phyloP scores from a whole-genome alignment of 345 rosid species.

The Lumnitzera racemosa region DNA sequence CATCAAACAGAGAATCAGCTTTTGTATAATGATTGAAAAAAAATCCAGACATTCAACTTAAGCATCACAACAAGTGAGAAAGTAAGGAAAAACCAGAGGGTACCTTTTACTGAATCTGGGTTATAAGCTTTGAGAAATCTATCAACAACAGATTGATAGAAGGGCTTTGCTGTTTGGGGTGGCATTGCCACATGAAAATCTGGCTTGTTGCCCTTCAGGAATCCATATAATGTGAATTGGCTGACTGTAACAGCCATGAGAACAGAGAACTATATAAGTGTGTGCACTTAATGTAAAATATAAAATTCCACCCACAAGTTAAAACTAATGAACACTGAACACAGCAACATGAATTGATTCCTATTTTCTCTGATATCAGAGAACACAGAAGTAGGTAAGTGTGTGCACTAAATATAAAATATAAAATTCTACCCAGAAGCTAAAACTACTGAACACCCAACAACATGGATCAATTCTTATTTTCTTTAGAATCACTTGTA shows the following conservation, averaged over 20 bases:
- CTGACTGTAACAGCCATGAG: slow-evolving; percentile 47
- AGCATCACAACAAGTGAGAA: not conserved
- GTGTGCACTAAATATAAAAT: too few species aligned
- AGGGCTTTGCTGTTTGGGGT: slow-evolving; percentile 68
- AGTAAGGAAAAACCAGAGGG: not conserved
- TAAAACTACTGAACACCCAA: not conserved
- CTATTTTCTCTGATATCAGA: not conserved
- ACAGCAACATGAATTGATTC: too few species aligned
- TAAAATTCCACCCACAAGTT: not conserved
- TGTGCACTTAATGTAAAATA: too few species aligned
- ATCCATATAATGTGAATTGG: slow-evolving; percentile 81
- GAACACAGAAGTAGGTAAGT: slow-evolving; percentile 5
- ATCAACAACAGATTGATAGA: slow-evolving; percentile 62
- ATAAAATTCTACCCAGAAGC: not conserved
- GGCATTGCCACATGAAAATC: slow-evolving; percentile 97
- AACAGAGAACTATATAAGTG: slow-evolving; percentile 5
- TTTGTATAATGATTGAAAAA: not conserved
- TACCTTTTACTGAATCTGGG: slow-evolving; percentile 62
- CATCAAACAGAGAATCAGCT: too few species aligned
- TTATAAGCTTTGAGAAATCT: slow-evolving; percentile 50
- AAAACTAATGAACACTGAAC: not conserved
- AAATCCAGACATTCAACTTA: not conserved
- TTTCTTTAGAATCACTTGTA: too few species aligned
- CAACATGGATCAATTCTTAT: too few species aligned
- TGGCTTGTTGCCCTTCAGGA: slow-evolving; percentile 96